Base-by-base conservation (phyloP, 352 stramenopile genomes). In the Plasmopara viticola region DNA sequence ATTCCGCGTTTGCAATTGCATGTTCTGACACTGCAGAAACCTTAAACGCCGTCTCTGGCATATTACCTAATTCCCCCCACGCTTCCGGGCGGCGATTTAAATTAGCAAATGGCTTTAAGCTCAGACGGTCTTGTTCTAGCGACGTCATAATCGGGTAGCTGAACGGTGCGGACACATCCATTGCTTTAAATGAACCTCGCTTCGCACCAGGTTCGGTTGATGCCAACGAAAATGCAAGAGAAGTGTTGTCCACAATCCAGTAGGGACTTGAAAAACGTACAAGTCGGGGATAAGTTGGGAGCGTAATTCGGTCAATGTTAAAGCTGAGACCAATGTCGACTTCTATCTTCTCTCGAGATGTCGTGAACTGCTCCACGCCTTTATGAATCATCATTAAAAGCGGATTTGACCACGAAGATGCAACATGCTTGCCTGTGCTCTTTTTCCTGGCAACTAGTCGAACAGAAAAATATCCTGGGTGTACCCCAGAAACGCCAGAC, bases 231-330 rank as follows among this genome's bases (percentile, higher is more conserved):
- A 94, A 84, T 6, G 81, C 58, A 44, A 94, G 56, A 6, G 80
- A 84, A 0, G 84, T 89, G 46, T 86, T 88, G 66, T 92, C 87
- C 25, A 92, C 74, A 51, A 94, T 78, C 84, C 84, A 94, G 63
- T 91, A 92, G 5, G 79, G 77, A 48, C 66, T 87, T 30, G 74
- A 92, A 53, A 94, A 87, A 5, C 81, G 83, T 18, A 94, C 76
- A 17, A 94, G 66, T 3, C 84, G 81, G 44, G 84, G 84, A 43
- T 79, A 60, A 29, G 75, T 74, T 18, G 74, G 72, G 51, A 86
- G 58, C 7, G 75, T 89, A 15, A 89, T 63, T 18, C 84, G 79
- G 49, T 94, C 81, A 14, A 90, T 64, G 31, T 81, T 87, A 35
- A 94, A 85, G 13, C 70, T 53, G 30, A 90, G 51, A 20, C 80